Evolutionary conservation across 177 flowering plant species (phyloP).

Genomic region (Telopea speciosissima): DNA sequence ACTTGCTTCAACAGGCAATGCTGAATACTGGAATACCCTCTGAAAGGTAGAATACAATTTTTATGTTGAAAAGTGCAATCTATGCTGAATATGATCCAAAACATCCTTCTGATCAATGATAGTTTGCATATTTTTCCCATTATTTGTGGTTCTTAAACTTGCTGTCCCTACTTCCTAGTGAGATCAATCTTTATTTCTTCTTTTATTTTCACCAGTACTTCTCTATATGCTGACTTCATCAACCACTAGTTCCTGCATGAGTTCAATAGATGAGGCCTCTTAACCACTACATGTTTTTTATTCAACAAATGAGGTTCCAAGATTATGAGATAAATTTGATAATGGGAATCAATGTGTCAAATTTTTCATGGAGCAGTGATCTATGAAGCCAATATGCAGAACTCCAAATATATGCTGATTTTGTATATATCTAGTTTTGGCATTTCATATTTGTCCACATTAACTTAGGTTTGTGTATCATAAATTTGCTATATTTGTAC

Average conservation of each 20-base stretch:
- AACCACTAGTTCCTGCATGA: background rate
- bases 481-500: too few species aligned
- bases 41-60: conserved; percentile 35
- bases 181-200: background rate
- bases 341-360: too few species aligned
- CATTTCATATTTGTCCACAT: background rate
- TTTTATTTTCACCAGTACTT: background rate
- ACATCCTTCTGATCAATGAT: background rate
- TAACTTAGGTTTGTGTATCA: background rate
- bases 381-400: too few species aligned
- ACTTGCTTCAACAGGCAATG: conserved; percentile 65
- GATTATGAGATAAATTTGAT: too few species aligned
- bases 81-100: background rate
- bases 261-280: background rate
- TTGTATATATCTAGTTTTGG: background rate
- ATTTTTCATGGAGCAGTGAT: too few species aligned
- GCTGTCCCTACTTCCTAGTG: too few species aligned
- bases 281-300: background rate
- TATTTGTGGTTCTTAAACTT: background rate
- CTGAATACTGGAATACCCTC: conserved; percentile 31
- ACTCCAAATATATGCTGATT: too few species aligned
- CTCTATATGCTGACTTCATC: background rate
- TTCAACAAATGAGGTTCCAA: background rate
- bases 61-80: background rate
- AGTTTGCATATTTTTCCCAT: background rate